Percentiles rank a stretch among this genome's conserved stretches.
Conservation (phyloP, 768 basidiomycete genomes). For the Lentinula edodes region DNA sequence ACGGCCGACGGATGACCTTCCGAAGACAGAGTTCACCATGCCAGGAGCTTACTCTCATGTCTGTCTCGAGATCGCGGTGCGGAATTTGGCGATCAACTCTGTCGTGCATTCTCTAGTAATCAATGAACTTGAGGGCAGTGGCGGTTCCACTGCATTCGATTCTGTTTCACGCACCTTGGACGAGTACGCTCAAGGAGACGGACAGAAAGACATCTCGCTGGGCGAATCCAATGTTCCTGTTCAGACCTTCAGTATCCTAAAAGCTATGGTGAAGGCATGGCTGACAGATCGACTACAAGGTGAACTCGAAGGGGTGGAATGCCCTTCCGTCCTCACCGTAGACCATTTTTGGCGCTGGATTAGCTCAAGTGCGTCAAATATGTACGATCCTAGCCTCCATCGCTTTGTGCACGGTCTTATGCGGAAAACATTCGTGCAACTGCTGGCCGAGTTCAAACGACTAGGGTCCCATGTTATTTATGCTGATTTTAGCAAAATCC, state of each 20-base stretch:
- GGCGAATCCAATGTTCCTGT: slow-evolving; percentile 89
- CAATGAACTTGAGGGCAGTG: slow-evolving; percentile 95
- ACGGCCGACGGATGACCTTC: slow-evolving; percentile 68
- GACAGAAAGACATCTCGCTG: slow-evolving; percentile 68
- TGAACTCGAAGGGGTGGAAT: slow-evolving; percentile 56
- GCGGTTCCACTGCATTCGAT: slow-evolving; percentile 91
- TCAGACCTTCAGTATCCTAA: slow-evolving; percentile 79
- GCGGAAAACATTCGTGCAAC: slow-evolving; percentile 96
- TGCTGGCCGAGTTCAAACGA: slow-evolving; percentile 93
- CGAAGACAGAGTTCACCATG: slow-evolving; percentile 77
- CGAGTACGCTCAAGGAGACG: slow-evolving; percentile 74
- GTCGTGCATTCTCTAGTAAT: slow-evolving; percentile 92
- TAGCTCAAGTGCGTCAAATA: slow-evolving; percentile 73
- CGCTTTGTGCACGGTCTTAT: slow-evolving; percentile 93
- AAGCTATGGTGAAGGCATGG: slow-evolving; percentile 87
- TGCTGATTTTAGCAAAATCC: slow-evolving; percentile 86
- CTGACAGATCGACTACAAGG: slow-evolving; percentile 77
- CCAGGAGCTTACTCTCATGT: slow-evolving; percentile 92
- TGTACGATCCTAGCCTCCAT: slow-evolving; percentile 92
- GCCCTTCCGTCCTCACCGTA: slow-evolving; percentile 65
- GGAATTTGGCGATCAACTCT: slow-evolving; percentile 91
- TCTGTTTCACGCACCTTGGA: slow-evolving; percentile 87
- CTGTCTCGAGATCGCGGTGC: slow-evolving; percentile 82
- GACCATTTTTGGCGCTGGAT: slow-evolving; percentile 99
- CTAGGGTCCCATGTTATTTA: slow-evolving; percentile 91